These are phyloP conservation scores for Ganoderma leucocontextum DNA, from an alignment of 1,284 basidiomycete species.

Conservation along the genomic window DNA sequence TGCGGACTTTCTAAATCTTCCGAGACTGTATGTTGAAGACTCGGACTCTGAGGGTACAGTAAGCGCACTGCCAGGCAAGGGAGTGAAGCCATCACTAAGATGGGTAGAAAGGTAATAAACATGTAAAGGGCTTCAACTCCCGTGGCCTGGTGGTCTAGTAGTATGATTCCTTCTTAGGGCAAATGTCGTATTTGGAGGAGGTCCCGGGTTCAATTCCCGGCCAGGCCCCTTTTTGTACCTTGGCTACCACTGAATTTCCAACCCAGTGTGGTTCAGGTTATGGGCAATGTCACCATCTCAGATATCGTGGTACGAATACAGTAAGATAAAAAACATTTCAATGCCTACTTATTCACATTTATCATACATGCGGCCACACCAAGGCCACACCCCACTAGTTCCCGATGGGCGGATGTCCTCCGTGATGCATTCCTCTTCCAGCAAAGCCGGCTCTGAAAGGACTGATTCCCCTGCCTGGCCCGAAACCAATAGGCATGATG, in stretches of 20 bases:
- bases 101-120: too few species aligned
- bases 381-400: not conserved
- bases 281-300: too few species aligned
- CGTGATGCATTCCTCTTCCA: slow-evolving; percentile 27
- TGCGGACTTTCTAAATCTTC: too few species aligned
- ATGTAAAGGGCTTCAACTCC: too few species aligned
- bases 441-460: slow-evolving; percentile 33
- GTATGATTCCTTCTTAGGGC: slow-evolving; percentile 50
- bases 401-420: slow-evolving; percentile 1
- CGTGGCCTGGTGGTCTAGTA: slow-evolving; percentile 47
- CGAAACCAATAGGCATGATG: slow-evolving; percentile 20
- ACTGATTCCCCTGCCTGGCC: slow-evolving; percentile 7
- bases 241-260: too few species aligned
- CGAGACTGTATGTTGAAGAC: too few species aligned
- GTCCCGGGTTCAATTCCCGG: slow-evolving; percentile 89
- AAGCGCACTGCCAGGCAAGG: too few species aligned
- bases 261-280: too few species aligned
- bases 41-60: too few species aligned
- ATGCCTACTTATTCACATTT: not conserved
- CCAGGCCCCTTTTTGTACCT: slow-evolving; percentile 74
- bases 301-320: not conserved
- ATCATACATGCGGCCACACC: not conserved
- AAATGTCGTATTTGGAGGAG: slow-evolving; percentile 63
- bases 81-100: too few species aligned
- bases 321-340: not conserved